These are phyloP conservation scores for Phialophora tarda DNA, from an alignment of 2,329 filamentous ascomycete genomes.

Conservation along the genomic window DNA sequence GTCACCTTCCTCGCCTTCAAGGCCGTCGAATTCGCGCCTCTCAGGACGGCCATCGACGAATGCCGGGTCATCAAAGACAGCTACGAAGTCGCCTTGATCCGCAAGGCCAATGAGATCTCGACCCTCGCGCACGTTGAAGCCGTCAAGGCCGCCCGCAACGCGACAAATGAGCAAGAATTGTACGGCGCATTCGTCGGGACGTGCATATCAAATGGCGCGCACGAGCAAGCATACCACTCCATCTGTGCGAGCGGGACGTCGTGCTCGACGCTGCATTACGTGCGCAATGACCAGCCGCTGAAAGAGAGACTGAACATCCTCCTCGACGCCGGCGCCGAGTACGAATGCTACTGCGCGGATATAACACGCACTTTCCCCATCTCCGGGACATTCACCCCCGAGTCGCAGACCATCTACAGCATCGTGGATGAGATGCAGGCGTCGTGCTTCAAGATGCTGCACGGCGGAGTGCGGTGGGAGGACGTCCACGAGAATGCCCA, in stretches of 20 bases:
- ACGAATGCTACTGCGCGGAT: constrained; percentile 82
- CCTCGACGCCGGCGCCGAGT: constrained; percentile 88
- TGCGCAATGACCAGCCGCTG: constrained; percentile 75
- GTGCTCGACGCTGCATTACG: constrained; percentile 85
- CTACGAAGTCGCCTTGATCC: constrained; percentile 84
- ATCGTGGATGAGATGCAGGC: constrained; percentile 82
- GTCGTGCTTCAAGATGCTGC: constrained; percentile 70
- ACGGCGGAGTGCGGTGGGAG: constrained; percentile 72
- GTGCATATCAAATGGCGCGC: constrained; percentile 74
- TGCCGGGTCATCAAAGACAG: constrained; percentile 81
- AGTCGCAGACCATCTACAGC: constrained; percentile 74
- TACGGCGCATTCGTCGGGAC: constrained; percentile 76
- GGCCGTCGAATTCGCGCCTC: constrained; percentile 63
- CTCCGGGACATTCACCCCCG: constrained; percentile 69
- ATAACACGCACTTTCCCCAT: constrained; percentile 88
- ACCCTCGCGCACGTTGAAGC: constrained; percentile 77
- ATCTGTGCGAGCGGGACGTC: constrained; percentile 86
- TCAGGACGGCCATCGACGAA: constrained; percentile 76
- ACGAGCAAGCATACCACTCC: constrained; percentile 81
- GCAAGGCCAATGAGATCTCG: constrained; percentile 79
- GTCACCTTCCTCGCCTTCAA: constrained; percentile 74
- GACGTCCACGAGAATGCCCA: constrained; percentile 76
- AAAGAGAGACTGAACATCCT: constrained; percentile 74
- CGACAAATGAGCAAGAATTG: constrained; percentile 80
- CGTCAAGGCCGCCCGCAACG: constrained; percentile 65